Conservation (phyloP, 768 basidiomycete species). For the Termitomyces sp. region DNA sequence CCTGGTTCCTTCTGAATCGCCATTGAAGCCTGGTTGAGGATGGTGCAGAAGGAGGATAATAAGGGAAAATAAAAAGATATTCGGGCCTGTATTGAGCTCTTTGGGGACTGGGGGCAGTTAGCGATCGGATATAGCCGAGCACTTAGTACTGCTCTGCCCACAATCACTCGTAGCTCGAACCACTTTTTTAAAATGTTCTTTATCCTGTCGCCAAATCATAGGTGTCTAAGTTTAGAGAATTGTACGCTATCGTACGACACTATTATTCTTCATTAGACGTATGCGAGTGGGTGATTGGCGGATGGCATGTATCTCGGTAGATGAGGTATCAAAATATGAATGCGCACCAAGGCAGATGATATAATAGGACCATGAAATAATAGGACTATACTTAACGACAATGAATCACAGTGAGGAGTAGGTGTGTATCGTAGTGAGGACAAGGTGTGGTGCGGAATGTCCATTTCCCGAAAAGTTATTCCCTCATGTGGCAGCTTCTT, state of each 20-base stretch:
- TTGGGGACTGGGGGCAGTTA: slow-evolving; percentile 17
- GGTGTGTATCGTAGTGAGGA: not conserved
- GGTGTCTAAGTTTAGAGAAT: not conserved
- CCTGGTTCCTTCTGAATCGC: slow-evolving; percentile 83
- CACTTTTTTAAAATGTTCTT: slow-evolving; percentile 5
- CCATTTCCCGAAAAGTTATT: not conserved
- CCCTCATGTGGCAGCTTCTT: slow-evolving; percentile 16
- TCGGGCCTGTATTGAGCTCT: slow-evolving; percentile 11
- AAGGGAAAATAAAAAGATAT: slow-evolving; percentile 14
- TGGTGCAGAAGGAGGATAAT: slow-evolving; percentile 17
- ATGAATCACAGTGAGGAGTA: not conserved
- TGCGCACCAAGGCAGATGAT: slow-evolving; percentile 6
- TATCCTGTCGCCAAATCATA: not conserved
- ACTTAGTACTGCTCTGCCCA: no score
- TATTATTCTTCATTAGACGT: slow-evolving; percentile 8
- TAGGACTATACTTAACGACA: slow-evolving; percentile 1
- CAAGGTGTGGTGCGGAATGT: not conserved
- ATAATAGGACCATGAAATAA: not conserved
- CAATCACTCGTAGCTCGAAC: slow-evolving; percentile 4
- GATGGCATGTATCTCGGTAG: slow-evolving; percentile 11
- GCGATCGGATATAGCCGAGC: slow-evolving; percentile 31
- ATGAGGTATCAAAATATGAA: slow-evolving; percentile 13
- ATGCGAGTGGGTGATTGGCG: slow-evolving; percentile 7
- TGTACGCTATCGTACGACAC: not conserved
- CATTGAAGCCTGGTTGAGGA: slow-evolving; percentile 37